phyloP scores from a whole-genome alignment of 331 rosid species.

The Arachis monticola region DNA sequence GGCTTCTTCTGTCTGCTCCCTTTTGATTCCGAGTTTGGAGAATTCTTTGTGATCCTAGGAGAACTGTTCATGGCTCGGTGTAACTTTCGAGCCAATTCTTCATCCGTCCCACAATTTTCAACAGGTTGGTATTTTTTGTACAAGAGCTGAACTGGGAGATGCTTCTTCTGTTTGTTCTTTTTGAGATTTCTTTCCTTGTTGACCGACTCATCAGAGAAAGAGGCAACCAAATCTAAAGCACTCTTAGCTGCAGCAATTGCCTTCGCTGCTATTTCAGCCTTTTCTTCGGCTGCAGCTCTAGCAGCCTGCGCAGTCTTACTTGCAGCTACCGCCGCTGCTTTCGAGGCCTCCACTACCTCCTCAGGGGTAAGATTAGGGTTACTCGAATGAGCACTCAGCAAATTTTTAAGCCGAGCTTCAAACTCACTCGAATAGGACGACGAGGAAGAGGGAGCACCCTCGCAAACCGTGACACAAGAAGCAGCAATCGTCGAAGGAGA shows the following conservation, averaged over 20 bases:
- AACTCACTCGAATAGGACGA: constrained; percentile 58
- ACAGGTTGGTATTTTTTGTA: constrained; percentile 83
- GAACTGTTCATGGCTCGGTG: constrained; percentile 95
- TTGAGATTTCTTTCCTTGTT: constrained; percentile 61
- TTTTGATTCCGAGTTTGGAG: constrained; percentile 68
- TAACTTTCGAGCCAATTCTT: constrained; percentile 88
- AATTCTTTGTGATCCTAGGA: constrained; percentile 77
- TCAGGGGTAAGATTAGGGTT: constrained; percentile 67
- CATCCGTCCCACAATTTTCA: constrained; percentile 81
- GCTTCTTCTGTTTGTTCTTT: constrained; percentile 85
- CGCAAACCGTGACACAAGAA: constrained; percentile 47
- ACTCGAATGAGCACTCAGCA: constrained; percentile 62
- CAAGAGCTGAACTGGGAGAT: constrained; percentile 87
- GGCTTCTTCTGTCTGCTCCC: constrained; percentile 73
- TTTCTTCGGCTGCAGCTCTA: constrained; percentile 78
- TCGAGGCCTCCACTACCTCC: constrained; percentile 77
- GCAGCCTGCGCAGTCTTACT: constrained; percentile 69
- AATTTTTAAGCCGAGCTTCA: constrained; percentile 59
- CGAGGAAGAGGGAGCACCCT: constrained; percentile 54
- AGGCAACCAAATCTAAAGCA: constrained; percentile 85
- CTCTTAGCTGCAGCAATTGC: constrained; percentile 88
- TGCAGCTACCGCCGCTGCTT: constrained; percentile 67
- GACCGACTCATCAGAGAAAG: constrained; percentile 67
- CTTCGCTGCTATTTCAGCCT: constrained; percentile 74
- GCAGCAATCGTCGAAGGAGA: constrained; percentile 55